Evolutionary conservation across 2,329 filamentous ascomycete species (phyloP), one percentile per base, ranked within the genome.

Genomic region (Claviceps sorghi): DNA sequence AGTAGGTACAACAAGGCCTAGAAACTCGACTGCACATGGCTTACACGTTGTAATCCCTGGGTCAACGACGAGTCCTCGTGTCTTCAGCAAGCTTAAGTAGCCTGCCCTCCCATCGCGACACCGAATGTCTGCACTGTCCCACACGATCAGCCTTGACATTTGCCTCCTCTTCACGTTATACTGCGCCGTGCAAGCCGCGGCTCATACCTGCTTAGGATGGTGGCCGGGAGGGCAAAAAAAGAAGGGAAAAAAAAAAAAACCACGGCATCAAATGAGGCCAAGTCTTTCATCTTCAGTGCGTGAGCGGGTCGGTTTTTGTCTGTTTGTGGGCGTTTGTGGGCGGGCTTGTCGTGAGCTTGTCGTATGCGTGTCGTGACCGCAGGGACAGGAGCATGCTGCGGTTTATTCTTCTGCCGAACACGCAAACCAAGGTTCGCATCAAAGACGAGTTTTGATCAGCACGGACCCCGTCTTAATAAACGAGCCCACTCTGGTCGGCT

Each of bases 401-500:
- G n/a, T 5, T n/a, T 38, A 42, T 42, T 41, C 5, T 30, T 21
- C 41, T 11, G 7, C 38, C 13, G 50, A 8, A 51, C 26, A 17
- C n/a, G 32, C 26, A 15, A 15, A 11, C 8, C 40, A 32, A 19
- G 50, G 17, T 29, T 26, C 34, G 43, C 19, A 36, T 40, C 40
- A 19, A 48, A 48, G 44, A 34, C 11, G 43, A 17, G 17, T 7
- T 29, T 44, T 44, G 42, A 6, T 36, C 32, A 30, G 42, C 36
- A 32, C 48, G 19, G 47, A 50, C 43, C 43, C 41, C 22, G 34
- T 15, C 34, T 38, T 44, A 32, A 19, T 30, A 30, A 26, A 44
- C 29, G 47, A 46, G 22, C 43, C 48, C 47, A 44, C 19, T 52
- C 64, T 62, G 59, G 59, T 58, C 65, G 58, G 56, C 55, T 42